A percentile compares a stretch with the other conserved stretches of the same genome.
phyloP scores from a whole-genome alignment of 805 yeast species.

The Candida orba region DNA sequence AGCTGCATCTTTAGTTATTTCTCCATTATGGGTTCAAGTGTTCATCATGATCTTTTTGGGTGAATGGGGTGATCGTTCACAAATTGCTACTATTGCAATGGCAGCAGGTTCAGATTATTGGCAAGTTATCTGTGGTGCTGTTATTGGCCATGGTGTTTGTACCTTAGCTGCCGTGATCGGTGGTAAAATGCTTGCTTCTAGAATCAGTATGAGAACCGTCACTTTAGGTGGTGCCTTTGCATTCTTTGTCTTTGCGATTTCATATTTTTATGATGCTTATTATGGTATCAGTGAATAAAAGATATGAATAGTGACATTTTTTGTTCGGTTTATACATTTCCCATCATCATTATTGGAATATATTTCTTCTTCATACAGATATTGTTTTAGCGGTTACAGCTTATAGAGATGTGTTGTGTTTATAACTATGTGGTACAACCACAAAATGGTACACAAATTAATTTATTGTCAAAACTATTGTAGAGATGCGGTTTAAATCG shows the following conservation, averaged over 20 bases:
- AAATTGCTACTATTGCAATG: constrained; percentile 96
- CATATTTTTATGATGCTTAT: constrained; percentile 70
- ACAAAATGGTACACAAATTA: too few relatives aligned
- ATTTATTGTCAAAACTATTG: too few relatives aligned
- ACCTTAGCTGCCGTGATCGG: constrained; percentile 89
- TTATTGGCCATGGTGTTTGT: constrained; percentile 83
- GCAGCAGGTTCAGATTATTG: constrained; percentile 94
- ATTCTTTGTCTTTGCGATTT: constrained; percentile 72
- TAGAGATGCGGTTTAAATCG: too few relatives aligned
- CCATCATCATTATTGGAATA: background rate
- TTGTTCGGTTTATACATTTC: background rate
- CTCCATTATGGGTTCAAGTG: constrained; percentile 91
- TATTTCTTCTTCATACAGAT: too few relatives aligned
- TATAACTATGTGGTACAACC: too few relatives aligned
- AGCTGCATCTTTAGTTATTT: constrained; percentile 36
- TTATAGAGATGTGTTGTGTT: background rate
- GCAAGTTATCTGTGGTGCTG: constrained; percentile 83
- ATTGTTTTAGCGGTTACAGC: too few relatives aligned
- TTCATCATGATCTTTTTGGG: constrained; percentile 94
- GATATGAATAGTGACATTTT: too few relatives aligned
- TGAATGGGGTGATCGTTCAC: constrained; percentile 99
- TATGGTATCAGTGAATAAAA: constrained; percentile 8
- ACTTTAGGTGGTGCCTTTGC: constrained; percentile 88
- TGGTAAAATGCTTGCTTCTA: constrained; percentile 83
- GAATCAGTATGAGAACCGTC: constrained; percentile 84